phyloP scores from a whole-genome alignment of 768 basidiomycete genomes.

The Auricularia sp. region DNA sequence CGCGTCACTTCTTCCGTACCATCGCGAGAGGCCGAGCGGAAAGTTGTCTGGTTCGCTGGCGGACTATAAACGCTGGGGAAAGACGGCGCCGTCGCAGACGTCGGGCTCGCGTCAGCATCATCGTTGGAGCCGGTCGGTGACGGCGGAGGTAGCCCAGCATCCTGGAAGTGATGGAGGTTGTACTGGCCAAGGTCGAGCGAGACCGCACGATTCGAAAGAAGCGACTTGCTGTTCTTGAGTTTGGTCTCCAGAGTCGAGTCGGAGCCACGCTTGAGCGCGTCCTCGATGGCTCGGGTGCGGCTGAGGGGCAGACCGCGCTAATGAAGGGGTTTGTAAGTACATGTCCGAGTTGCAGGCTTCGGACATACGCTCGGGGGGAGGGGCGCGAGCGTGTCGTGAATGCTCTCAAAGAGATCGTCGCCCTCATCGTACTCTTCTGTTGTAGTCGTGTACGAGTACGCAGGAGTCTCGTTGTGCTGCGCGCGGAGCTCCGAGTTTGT shows the following conservation, averaged over 20 bases:
- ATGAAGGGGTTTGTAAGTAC: slow-evolving; percentile 6
- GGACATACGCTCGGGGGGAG: slow-evolving; percentile 4
- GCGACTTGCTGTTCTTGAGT: slow-evolving; percentile 71
- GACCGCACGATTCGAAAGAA: slow-evolving; percentile 78
- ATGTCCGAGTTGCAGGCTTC: not conserved
- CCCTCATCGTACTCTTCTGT: not conserved
- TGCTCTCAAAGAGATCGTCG: slow-evolving; percentile 4
- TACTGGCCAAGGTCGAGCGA: slow-evolving; percentile 71
- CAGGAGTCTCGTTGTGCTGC: slow-evolving; percentile 1
- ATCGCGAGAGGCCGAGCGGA: not conserved
- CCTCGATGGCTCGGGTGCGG: slow-evolving; percentile 61
- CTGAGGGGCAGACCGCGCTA: slow-evolving; percentile 46
- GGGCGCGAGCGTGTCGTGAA: not conserved
- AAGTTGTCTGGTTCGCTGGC: slow-evolving; percentile 18
- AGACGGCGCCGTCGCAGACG: slow-evolving; percentile 63
- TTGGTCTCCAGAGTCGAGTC: slow-evolving; percentile 80
- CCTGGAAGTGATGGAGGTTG: slow-evolving; percentile 24
- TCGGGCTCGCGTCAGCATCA: slow-evolving; percentile 70
- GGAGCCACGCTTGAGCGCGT: slow-evolving; percentile 70
- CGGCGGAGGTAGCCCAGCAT: slow-evolving; percentile 40
- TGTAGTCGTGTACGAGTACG: not conserved
- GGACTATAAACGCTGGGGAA: slow-evolving; percentile 82
- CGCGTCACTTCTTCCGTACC: not conserved
- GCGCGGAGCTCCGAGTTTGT: not conserved
- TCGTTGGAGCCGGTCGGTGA: slow-evolving; percentile 75